These are phyloP conservation scores for Clavispora fructus DNA, from an alignment of 805 yeast species.

Conservation along the genomic window DNA sequence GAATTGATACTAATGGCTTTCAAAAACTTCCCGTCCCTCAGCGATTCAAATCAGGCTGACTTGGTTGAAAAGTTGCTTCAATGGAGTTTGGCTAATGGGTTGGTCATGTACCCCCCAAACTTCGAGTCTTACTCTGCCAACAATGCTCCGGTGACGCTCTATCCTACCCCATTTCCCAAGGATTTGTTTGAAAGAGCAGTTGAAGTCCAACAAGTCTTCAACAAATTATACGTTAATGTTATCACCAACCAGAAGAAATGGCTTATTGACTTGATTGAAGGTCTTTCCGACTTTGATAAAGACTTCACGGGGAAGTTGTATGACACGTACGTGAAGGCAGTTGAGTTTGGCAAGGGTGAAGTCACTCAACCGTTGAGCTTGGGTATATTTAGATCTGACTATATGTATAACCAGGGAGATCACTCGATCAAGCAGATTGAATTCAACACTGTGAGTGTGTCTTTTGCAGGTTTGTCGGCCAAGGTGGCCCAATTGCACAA, in stretches of 20 bases:
- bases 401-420: slow-evolving; percentile 50
- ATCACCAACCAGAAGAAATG: slow-evolving; percentile 52
- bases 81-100: slow-evolving; percentile 76
- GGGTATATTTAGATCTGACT: slow-evolving; percentile 89
- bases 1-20: slow-evolving; percentile 3
- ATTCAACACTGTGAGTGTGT: slow-evolving; percentile 92
- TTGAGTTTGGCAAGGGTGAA: slow-evolving; percentile 34
- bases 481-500: slow-evolving; percentile 74
- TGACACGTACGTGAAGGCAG: slow-evolving; percentile 50
- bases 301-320: slow-evolving; percentile 81
- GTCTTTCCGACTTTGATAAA: slow-evolving; percentile 54
- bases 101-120: slow-evolving; percentile 72
- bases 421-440: slow-evolving; percentile 82
- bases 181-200: slow-evolving; percentile 61
- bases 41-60: slow-evolving; percentile 19
- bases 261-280: slow-evolving; percentile 52
- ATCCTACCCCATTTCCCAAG: slow-evolving; percentile 84
- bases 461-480: slow-evolving; percentile 86
- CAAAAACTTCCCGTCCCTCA: slow-evolving; percentile 32
- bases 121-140: slow-evolving; percentile 40
- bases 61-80: slow-evolving; percentile 52
- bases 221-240: slow-evolving; percentile 68
- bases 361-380: slow-evolving; percentile 63
- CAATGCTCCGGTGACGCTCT: slow-evolving; percentile 83
- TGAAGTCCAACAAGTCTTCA: slow-evolving; percentile 61